Evolutionary conservation across 2,329 filamentous ascomycete species (phyloP), one percentile per base, ranked within the genome.

Genomic region (Phialocephala sp.): DNA sequence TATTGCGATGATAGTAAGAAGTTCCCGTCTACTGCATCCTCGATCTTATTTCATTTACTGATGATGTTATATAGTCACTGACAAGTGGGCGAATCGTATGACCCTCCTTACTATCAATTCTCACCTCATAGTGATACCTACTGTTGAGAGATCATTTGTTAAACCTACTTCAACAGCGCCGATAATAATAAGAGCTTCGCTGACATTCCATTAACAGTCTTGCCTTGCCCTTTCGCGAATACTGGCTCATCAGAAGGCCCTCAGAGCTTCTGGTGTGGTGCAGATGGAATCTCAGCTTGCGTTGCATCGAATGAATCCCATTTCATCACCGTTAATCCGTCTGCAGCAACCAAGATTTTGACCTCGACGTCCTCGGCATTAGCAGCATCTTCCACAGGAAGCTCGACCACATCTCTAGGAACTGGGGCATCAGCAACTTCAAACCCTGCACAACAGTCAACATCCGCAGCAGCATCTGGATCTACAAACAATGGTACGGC

Each of bases 1-100:
- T 62, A 62, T 59, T 66, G 64, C 36, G 64, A 66, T 47, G 54
- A 62, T 24, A 47, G 64, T 62, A 50, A 62, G 64, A 50, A n/a
- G 18, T 32, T 15, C 27, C 24, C 14, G n/a, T 22, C 9, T 52
- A 43, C 2, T 50, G 2, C n/a, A 22, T 50, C 45, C 4, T 24
- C 22, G 32, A 32, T 22, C 27, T 6, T 8, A 14, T 36, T 35
- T 8, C 20, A 27, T n/a, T 37, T 54, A 52, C 59, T 61, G 22
- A 39, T 5, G 32, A 54, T 22, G 5, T 9, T 36, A 5, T 32
- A 9, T 41, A 64, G 62, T 59, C 43, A 18, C 41, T 54, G 22
- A n/a, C 47, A 18, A 20, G 27, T 66, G 64, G 59, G 59, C 59
- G 43, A 56, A 66, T 32, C 37, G 59, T 66, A 62, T 43, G 27